A percentile compares a stretch with the other conserved stretches of the same genome.
phyloP scores from a whole-genome alignment of 306 rosid genomes.

The Sechiopsis laciniata region DNA sequence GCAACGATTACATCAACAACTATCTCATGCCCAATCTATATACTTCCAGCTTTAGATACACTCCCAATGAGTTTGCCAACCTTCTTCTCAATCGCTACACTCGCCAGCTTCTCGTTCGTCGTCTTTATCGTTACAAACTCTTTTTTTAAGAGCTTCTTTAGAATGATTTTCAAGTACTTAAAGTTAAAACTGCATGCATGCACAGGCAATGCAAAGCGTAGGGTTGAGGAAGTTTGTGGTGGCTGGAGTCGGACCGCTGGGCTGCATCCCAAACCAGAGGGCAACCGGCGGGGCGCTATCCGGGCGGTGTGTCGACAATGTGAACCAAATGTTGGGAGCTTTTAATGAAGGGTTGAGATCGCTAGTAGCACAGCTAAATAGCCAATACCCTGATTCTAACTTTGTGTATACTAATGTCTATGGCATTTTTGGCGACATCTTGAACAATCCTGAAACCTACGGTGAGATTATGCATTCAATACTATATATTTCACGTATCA shows the following conservation, averaged over 20 bases:
- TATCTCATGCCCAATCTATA: constrained; percentile 51
- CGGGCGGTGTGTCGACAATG: no score
- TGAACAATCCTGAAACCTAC: constrained; percentile 54
- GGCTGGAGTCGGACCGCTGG: constrained; percentile 67
- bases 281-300: constrained; percentile 14
- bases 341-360: no score
- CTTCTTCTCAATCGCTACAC: constrained; percentile 52
- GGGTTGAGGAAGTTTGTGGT: constrained; percentile 64
- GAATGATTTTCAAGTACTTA: neutral
- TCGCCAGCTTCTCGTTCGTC: constrained; percentile 40
- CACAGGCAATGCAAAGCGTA: constrained; percentile 27
- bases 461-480: constrained; percentile 27
- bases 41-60: constrained; percentile 37
- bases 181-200: neutral
- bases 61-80: constrained; percentile 43
- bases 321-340: no score
- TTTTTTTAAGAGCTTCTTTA: no score
- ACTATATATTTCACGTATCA: no score
- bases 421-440: constrained; percentile 53
- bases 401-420: constrained; percentile 24
- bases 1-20: constrained; percentile 75
- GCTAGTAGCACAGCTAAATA: no score
- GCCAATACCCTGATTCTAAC: no score
- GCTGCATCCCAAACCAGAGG: constrained; percentile 72
- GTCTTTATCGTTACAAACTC: neutral